Conservation (phyloP, 768 basidiomycete species). For the Boletus vinaceobasis region DNA sequence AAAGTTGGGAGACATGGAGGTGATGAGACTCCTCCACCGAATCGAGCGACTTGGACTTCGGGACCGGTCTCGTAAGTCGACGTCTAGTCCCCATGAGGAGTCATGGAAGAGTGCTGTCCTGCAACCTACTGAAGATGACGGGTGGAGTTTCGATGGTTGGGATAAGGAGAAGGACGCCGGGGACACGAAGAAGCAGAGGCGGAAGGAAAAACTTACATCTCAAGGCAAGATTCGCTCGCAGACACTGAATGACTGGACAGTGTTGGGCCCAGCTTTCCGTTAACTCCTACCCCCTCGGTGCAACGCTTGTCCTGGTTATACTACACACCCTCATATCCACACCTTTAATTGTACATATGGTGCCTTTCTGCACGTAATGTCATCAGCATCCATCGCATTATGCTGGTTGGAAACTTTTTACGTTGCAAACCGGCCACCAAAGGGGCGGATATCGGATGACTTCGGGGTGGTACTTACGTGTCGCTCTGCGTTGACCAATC, state of each 20-base stretch:
- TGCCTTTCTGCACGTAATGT: background rate
- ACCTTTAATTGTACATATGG: background rate
- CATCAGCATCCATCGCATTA: no score
- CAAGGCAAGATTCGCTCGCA: background rate
- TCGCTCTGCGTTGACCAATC: background rate
- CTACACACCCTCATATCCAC: background rate
- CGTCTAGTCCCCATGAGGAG: slow-evolving; percentile 14
- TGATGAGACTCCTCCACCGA: slow-evolving; percentile 46
- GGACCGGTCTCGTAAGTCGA: slow-evolving; percentile 16
- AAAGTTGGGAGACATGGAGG: slow-evolving; percentile 45
- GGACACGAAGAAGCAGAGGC: background rate
- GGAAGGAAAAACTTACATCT: background rate
- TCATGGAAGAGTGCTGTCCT: slow-evolving; percentile 45
- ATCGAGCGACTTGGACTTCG: slow-evolving; percentile 46
- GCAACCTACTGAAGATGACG: slow-evolving; percentile 31
- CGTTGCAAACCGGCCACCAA: background rate
- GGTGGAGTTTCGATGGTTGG: slow-evolving; percentile 55
- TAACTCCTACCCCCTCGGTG: background rate
- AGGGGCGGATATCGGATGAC: no score
- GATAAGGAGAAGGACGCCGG: background rate
- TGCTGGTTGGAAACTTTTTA: no score
- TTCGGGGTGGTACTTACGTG: background rate
- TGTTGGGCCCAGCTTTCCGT: slow-evolving; percentile 2
- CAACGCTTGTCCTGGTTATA: background rate
- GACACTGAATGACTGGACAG: slow-evolving; percentile 1